Base-by-base conservation (phyloP, 257 asterid genomes). In the Rhazya stricta region DNA sequence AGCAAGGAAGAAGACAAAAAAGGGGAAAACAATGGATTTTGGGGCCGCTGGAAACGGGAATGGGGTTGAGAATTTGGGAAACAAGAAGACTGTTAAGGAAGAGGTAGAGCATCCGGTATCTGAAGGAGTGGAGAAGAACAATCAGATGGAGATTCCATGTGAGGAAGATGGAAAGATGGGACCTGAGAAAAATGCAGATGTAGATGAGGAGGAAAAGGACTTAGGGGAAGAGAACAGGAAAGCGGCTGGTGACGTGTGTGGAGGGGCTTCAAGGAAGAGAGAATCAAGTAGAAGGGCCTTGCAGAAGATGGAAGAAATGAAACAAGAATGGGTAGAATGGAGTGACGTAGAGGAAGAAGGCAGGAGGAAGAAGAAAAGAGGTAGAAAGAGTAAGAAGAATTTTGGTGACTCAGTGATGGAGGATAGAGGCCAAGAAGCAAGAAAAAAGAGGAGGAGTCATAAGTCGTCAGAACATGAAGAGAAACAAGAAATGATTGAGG, bases 381-480 rank as follows among this genome's bases (percentile, higher is more conserved):
- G 46, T 18, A 15, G 46, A 5, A 65, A 11, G 50, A 37, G 12
- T 3, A 66, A 8, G 71, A 66, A 37, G 18, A 66, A 19, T 19
- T 48, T 25, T 42, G 48, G 41, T 32, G 67, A 78, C 58, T 46
- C 46, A 15, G 57, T 30, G 86, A 56, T 45, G 71, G 29, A 57
- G 67, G 25, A 0, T 36, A 23, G 25, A 72, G 72, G 75, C 70
- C 69, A 41, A 5, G 73, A 71, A 69, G 63, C 79, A 81, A 77
- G 66, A 36, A 69, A 74, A 73, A 78, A 60, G 72, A 74, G 25
- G 83, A 77, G 23, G 82, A 77, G 71, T 66, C 77, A 67, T 71
- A 81, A 46, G 79, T 56, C 46, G 6, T 1, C 58, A 25, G 45
- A 43, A 4, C 63, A 54, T 43, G 67, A 53, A 60, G 75, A 42